Evolutionary conservation across 202 grass and related monocot species (phyloP).

Genomic region (Eragrostis tef): DNA sequence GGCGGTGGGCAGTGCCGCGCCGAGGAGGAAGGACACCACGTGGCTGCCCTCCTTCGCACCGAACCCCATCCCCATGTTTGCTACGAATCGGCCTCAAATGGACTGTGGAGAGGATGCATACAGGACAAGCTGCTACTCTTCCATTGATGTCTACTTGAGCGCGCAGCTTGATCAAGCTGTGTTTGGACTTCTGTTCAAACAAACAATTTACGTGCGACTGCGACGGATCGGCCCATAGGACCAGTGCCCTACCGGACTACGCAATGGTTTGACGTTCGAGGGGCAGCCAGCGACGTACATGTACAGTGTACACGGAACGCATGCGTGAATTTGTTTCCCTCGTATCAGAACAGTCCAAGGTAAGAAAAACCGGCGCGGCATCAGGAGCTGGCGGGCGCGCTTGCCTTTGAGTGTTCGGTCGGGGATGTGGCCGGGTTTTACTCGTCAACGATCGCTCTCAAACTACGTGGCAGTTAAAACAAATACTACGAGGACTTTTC

Average conservation of each 20-base stretch:
- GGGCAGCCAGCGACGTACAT: background rate
- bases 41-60: conserved; percentile 6
- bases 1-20: conserved; percentile 36
- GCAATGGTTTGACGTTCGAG: background rate
- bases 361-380: background rate
- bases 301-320: too few species aligned
- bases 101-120: too few species aligned
- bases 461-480: background rate
- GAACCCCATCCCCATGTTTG: background rate
- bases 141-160: background rate
- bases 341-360: background rate
- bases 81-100: too few species aligned
- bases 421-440: background rate
- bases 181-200: background rate
- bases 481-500: background rate
- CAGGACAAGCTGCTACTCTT: too few species aligned
- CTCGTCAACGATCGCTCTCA: background rate
- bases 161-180: background rate
- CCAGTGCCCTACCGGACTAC: background rate
- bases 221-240: background rate
- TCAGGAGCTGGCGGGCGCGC: background rate
- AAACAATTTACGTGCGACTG: background rate
- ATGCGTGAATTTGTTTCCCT: background rate
- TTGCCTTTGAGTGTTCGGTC: background rate
- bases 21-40: conserved; percentile 50